Conservation (phyloP, 768 basidiomycete species). For the Termitomyces sp. region DNA sequence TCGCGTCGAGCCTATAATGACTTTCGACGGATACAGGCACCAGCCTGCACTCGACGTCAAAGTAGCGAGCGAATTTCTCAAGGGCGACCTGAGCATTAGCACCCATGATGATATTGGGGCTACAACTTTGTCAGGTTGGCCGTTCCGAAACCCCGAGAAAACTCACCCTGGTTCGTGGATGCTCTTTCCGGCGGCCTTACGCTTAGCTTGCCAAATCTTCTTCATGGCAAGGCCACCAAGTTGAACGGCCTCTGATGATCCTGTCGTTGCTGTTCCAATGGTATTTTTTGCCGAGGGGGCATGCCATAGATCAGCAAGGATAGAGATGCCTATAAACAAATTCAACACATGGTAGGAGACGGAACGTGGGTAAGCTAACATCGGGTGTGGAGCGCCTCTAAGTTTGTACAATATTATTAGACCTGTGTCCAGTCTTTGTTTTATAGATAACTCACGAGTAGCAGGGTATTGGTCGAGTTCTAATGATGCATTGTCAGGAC, state of each 20-base stretch:
- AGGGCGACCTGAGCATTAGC: constrained; percentile 76
- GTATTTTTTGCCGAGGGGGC: constrained; percentile 59
- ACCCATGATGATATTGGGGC: constrained; percentile 64
- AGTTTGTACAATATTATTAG: not conserved
- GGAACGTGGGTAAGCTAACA: constrained; percentile 25
- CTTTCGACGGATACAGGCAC: constrained; percentile 50
- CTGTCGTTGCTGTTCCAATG: constrained; percentile 70
- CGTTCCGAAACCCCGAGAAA: not conserved
- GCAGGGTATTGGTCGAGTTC: constrained; percentile 64
- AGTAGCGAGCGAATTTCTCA: constrained; percentile 71
- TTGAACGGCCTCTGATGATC: constrained; percentile 69
- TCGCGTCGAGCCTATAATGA: constrained; percentile 54
- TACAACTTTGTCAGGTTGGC: constrained; percentile 20
- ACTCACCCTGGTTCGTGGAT: constrained; percentile 75
- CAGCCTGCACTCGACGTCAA: constrained; percentile 62
- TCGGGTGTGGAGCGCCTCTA: constrained; percentile 53
- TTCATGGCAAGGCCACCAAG: constrained; percentile 76
- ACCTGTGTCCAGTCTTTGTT: not conserved
- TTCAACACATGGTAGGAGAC: not conserved
- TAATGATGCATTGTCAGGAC: constrained; percentile 8
- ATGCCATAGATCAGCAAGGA: constrained; percentile 65
- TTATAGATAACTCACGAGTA: constrained; percentile 40
- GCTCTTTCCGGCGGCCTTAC: constrained; percentile 61
- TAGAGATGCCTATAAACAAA: constrained; percentile 29
- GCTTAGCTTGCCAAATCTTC: constrained; percentile 64